Evolutionary conservation across 2,329 filamentous ascomycete genomes (phyloP), one percentile per base, ranked within the genome.

Genomic region (Talaromyces sp.): DNA sequence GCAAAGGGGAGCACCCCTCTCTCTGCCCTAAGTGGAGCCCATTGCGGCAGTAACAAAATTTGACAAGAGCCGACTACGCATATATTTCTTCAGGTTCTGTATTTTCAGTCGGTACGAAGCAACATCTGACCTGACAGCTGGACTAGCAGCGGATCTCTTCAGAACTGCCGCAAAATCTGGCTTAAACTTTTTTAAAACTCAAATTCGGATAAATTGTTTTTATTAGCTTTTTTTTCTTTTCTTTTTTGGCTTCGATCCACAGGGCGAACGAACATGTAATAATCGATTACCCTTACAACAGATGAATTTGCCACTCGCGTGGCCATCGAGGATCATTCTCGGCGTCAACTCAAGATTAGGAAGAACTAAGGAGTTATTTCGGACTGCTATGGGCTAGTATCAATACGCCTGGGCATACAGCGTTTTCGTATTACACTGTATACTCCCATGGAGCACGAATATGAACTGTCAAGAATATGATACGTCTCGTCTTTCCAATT

Each of bases 301-400:
- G 31, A 49, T 33, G 43, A 49, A 10, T 33, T 43, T 47, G 41
- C 41, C 39, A 47, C 59, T 61, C 59, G 59, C 59, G 59, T 61
- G 59, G 58, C 58, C 58, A 49, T 33, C 58, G 58, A 49, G 43
- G 58, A 60, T 60, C 58, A 49, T 60, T 37, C 45, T 49, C 24
- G 58, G 58, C 58, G 43, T 27, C 27, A 61, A 61, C 59, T 61
- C 45, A 61, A 61, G 52, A 50, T 39, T 61, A 47, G 24, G 59
- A 50, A 33, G n/a, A 31, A 27, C 31, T 37, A 37, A 35, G 16
- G 49, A 33, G 31, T 16, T 50, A 27, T 31, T 31, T 24, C 45
- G 45, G 43, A 11, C 43, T 45, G 11, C 9, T 14, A 50, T 16
- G 24, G 3, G 49, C 49, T 33, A 19, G 49, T 33, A 52, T 52